Evolutionary conservation across 202 grass and related monocot genomes (phyloP), one percentile per base, ranked within the genome.

Genomic region (Eragrostis tef): DNA sequence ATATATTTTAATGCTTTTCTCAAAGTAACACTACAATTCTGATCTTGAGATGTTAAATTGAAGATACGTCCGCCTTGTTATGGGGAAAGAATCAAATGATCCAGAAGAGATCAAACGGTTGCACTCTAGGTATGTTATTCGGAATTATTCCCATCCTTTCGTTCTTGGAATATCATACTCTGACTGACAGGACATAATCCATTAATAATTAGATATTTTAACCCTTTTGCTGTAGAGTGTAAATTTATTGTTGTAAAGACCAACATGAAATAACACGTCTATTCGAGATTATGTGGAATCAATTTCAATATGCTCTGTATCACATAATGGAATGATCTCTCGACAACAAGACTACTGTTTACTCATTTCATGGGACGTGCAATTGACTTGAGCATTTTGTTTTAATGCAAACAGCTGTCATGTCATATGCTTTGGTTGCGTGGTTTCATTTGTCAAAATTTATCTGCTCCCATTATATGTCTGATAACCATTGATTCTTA

Each of bases 21-120:
- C 6, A 14, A 77, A 73, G 72, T 49, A 74, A 46, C 73, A 60
- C 57, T 16, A 3, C n/a, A 6, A 26, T 69, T 69, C n/a, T 60
- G 79, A 78, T 82, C 52, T 54, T 66, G 31, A 17, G 14, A 67
- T 82, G 9, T 20, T 17, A 78, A 20, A 58, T 82, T 81, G 24
- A 57, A 94, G 95, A 64, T 98, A 98, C 52, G 45, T 94, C 44
- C 90, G 90, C 45, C 92, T 93, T 80, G 92, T 93, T 59, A 94
- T 93, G 90, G 86, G 88, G 26, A 98, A 90, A 79, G 88, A 89
- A 78, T 86, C 67, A 74, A 64, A 85, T 61, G 84, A 94, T 63
- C 73, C 63, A 78, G 88, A 91, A 44, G 86, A 93, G 83, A 88
- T 94, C 57, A 90, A 88, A 82, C 78, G 54, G 45, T 63, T 92